Evolutionary conservation across 805 yeast species (phyloP).

Genomic region (Zygosaccharomyces lentus): DNA sequence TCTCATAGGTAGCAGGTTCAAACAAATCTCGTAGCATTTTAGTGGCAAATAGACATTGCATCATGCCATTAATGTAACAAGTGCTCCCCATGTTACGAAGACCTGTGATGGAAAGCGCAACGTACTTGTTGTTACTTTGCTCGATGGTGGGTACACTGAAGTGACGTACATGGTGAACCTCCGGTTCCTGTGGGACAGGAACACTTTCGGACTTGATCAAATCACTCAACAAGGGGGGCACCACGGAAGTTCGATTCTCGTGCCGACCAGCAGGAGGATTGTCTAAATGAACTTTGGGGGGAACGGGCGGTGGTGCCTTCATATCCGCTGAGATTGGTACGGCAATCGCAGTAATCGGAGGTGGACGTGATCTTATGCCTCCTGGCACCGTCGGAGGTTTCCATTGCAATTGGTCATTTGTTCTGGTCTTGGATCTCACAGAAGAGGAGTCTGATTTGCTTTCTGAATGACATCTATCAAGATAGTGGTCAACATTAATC

Average conservation of each 20-base stretch:
- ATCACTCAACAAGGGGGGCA: not conserved
- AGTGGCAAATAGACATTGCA: constrained; percentile 64
- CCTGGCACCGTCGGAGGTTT: constrained; percentile 27
- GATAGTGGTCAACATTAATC: constrained; percentile 24
- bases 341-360: constrained; percentile 30
- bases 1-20: constrained; percentile 41
- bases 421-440: not conserved
- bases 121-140: constrained; percentile 37
- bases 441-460: not conserved
- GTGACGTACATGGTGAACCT: constrained; percentile 1
- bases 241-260: not conserved
- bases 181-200: constrained; percentile 8
- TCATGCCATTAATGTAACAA: constrained; percentile 70
- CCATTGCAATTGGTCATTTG: constrained; percentile 17
- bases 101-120: constrained; percentile 52
- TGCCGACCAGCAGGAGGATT: not conserved
- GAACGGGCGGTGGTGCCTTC: constrained; percentile 18
- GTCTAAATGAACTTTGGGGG: constrained; percentile 10
- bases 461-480: constrained; percentile 15
- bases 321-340: not conserved
- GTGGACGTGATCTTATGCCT: constrained; percentile 24
- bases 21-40: constrained; percentile 47
- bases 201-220: constrained; percentile 2
- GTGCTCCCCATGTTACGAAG: constrained; percentile 66
- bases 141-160: constrained; percentile 38